These are phyloP conservation scores for Solanum hybrid DNA, from an alignment of 305 asterid species.

Conservation along the genomic window DNA sequence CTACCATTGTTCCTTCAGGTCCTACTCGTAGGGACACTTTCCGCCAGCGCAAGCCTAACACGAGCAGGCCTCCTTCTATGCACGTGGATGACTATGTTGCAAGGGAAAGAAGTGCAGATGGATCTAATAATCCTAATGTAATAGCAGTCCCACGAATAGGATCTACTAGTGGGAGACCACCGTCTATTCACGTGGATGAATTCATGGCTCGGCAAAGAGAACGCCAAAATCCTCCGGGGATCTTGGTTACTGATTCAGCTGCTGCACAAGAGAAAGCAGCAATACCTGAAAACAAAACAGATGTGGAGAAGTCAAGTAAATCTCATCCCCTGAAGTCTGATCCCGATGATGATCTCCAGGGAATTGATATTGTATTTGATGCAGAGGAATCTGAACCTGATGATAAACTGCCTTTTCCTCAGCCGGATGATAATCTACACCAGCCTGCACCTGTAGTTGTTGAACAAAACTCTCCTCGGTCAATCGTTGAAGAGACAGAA, in stretches of 20 bases:
- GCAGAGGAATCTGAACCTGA: slow-evolving; percentile 85
- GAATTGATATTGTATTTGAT: slow-evolving; percentile 80
- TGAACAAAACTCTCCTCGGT: slow-evolving; percentile 60
- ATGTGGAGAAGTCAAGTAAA: slow-evolving; percentile 47
- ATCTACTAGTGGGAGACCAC: slow-evolving; percentile 85
- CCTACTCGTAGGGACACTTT: slow-evolving; percentile 88
- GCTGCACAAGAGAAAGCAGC: slow-evolving; percentile 33
- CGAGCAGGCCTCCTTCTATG: slow-evolving; percentile 98
- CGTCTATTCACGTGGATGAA: slow-evolving; percentile 90
- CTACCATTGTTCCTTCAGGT: slow-evolving; percentile 51
- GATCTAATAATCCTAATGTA: slow-evolving; percentile 62
- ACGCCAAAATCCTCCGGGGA: slow-evolving; percentile 52
- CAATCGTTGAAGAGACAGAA: slow-evolving; percentile 75
- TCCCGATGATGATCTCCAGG: slow-evolving; percentile 83
- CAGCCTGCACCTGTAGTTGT: slow-evolving; percentile 40
- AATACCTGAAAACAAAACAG: slow-evolving; percentile 36
- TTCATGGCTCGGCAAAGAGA: slow-evolving; percentile 97
- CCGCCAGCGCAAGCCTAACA: slow-evolving; percentile 95
- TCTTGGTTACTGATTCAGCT: slow-evolving; percentile 34
- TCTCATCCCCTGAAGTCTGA: slow-evolving; percentile 54
- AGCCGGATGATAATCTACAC: slow-evolving; percentile 56
- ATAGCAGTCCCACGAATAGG: slow-evolving; percentile 72
- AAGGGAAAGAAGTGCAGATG: slow-evolving; percentile 84
- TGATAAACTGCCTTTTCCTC: slow-evolving; percentile 84
- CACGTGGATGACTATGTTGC: slow-evolving; percentile 97